Base-by-base conservation (phyloP, 768 basidiomycete genomes). In the Trametes sanguinea region DNA sequence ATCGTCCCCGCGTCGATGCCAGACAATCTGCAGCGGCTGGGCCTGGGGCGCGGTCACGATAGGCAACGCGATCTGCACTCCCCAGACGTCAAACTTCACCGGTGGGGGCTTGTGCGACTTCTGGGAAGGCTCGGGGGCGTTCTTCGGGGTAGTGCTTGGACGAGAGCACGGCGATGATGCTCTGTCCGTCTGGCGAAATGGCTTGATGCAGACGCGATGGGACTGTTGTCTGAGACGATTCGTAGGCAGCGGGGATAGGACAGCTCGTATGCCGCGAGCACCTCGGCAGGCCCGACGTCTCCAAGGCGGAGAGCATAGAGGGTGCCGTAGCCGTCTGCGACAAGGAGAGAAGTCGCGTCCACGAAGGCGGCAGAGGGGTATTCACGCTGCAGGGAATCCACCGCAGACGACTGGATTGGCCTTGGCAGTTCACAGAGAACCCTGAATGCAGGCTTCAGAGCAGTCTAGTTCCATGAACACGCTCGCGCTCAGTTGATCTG, bases 311-410 rank as follows among this genome's bases (percentile, higher is more conserved):
- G 75, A 13, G 85, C 76, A 63, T 91, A 89, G 33, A 93, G 73
- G 16, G 77, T 69, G n/a, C 90, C 90, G 65, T 78, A 75, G 8
- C 92, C 92, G 67, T 94, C 91, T 17, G 89, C 78, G 53, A 88
- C 79, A 40, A 90, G 76, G 42, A 83, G 76, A 9, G 79, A 72
- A 1, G 76, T 72, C 3, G 80, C 65, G 54, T 82, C 77, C 42
- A 89, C 68, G 67, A 89, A 87, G 6, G 77, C 76, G 32, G 82
- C 81, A 1, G 89, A 90, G 0, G 92, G 90, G 71, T 95, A 94
- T 75, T 94, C 92, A 45, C 74, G 77, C 66, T 86, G 85, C 17
- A 76, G 71, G 1, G 73, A 62, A 17, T 77, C 75, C 13, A 73
- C 69, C 32, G 73, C 75, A 0, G 79, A 69, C 1, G 80, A 74